Base-by-base conservation (phyloP, 495 filamentous ascomycete species). In the Podospora comata region DNA sequence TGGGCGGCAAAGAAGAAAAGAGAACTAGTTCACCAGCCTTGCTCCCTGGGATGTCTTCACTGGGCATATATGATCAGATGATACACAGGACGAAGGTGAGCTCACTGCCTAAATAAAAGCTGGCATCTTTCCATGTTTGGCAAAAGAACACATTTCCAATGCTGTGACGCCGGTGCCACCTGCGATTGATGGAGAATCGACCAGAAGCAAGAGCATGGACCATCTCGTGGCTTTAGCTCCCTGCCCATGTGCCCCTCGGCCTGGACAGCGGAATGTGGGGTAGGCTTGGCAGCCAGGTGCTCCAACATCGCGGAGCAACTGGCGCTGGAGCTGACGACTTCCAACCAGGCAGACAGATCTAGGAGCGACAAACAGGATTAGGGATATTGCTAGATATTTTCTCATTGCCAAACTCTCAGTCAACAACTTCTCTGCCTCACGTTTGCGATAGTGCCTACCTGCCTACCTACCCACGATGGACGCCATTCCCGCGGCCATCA, bases 401-500 rank as follows among this genome's bases (percentile, higher is more conserved):
- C 11, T 48, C n/a, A 34, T 2, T 23, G 27, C 3, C 58, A 62
- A 7, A 1, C 7, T 7, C 30, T 5, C 30, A 32, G 30, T 1
- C 39, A 18, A 16, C 39, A 48, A 9, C 16, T 23, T 34, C 19
- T 34, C 39, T 54, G 13, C 39, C 2, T 9, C 0, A 23, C 48
- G 4, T 13, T 65, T 63, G 76, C 56, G 26, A 97, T 97, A 92
- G 87, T 48, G 39, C 39, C 30, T 32, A 39, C 34, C 6, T 39
- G 23, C 23, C 23, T 32, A 7, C 30, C 30, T 13, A 13, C 13
- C 39, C 7, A 48, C 39, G 39, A 48, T 91, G 44, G 83, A 85
- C 72, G 83, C 81, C 67, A 82, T 97, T 69, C 95, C 96, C 9
- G 82, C 85, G 15, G 88, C 88, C 74, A 80, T 99, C 26, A 90